These are phyloP conservation scores for Coemansia sp. DNA, from an alignment of 371 early-diverging fungal species.

Conservation along the genomic window DNA sequence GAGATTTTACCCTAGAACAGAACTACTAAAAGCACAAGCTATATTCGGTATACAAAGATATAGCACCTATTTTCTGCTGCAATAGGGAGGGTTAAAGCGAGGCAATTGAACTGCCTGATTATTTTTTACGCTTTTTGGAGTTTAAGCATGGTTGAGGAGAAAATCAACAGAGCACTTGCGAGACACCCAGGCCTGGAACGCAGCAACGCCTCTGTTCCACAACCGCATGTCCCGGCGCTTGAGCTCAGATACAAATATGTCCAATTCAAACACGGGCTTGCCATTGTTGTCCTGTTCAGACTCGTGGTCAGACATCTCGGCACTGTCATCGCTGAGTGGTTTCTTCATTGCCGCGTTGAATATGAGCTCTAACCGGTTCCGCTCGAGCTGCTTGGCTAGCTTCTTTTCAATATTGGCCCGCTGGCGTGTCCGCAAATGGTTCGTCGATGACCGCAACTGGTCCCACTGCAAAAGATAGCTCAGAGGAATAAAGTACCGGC, in stretches of 20 bases:
- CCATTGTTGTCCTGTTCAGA: conserved; percentile 9
- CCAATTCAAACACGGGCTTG: conserved; percentile 41
- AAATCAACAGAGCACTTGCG: conserved; percentile 43
- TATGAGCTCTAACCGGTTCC: conserved; percentile 30
- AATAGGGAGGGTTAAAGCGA: no score
- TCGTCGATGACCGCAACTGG: conserved; percentile 12
- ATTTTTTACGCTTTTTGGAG: background rate
- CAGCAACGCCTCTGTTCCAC: conserved; percentile 28
- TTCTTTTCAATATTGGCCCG: conserved; percentile 33
- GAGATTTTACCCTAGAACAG: no score
- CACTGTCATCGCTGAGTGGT: background rate
- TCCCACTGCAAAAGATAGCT: conserved; percentile 46
- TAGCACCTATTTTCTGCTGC: no score
- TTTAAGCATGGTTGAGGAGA: conserved; percentile 30
- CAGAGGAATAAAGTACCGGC: conserved; percentile 43
- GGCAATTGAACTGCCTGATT: no score
- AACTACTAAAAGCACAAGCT: no score
- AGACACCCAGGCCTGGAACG: conserved; percentile 36
- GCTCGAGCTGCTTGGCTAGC: conserved; percentile 39
- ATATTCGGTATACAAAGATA: no score
- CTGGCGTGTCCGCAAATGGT: conserved; percentile 10
- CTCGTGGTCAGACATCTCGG: conserved; percentile 4
- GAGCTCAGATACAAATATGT: conserved; percentile 44
- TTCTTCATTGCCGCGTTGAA: conserved; percentile 13
- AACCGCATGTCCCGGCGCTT: conserved; percentile 34